A percentile compares a stretch with the other conserved stretches of the same genome.
Conservation (phyloP, 2,329 filamentous ascomycete genomes). For the Pestalotiopsis sp. region DNA sequence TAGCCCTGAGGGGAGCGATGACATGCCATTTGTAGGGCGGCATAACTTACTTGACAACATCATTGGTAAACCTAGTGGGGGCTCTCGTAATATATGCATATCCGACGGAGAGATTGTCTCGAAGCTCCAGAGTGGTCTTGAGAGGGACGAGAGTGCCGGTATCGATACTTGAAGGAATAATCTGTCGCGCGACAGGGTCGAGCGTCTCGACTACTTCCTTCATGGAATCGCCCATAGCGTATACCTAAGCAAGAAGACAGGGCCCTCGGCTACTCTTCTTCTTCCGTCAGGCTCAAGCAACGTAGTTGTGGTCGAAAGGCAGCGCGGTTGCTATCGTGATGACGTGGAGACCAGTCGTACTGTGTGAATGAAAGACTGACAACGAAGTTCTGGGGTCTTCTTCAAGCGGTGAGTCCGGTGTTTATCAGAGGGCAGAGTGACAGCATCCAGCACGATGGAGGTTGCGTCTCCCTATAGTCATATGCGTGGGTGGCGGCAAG, state of each 20-base stretch:
- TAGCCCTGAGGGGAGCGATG: neutral
- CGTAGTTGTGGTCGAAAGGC: neutral
- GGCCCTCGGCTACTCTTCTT: constrained; percentile 23
- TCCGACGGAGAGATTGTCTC: constrained; percentile 59
- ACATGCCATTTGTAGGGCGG: neutral
- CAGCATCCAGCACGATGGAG: neutral
- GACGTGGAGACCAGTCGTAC: neutral
- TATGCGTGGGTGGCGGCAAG: neutral
- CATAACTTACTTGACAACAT: constrained; percentile 67
- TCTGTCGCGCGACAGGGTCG: constrained; percentile 35
- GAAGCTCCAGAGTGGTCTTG: constrained; percentile 65
- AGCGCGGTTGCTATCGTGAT: neutral
- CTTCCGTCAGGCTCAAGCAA: constrained; percentile 9
- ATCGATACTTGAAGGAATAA: constrained; percentile 31
- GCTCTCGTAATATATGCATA: constrained; percentile 72
- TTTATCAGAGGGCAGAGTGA: neutral
- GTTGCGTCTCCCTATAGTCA: neutral
- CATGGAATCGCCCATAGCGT: constrained; percentile 38
- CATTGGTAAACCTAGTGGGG: constrained; percentile 71
- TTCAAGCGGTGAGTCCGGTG: neutral
- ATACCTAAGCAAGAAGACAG: constrained; percentile 30
- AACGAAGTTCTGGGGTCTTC: neutral
- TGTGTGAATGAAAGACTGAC: neutral
- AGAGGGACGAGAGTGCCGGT: constrained; percentile 54
- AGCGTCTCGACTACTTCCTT: constrained; percentile 37